Base-by-base conservation (phyloP, 164 flowering plant species). In the Aristolochia contorta region DNA sequence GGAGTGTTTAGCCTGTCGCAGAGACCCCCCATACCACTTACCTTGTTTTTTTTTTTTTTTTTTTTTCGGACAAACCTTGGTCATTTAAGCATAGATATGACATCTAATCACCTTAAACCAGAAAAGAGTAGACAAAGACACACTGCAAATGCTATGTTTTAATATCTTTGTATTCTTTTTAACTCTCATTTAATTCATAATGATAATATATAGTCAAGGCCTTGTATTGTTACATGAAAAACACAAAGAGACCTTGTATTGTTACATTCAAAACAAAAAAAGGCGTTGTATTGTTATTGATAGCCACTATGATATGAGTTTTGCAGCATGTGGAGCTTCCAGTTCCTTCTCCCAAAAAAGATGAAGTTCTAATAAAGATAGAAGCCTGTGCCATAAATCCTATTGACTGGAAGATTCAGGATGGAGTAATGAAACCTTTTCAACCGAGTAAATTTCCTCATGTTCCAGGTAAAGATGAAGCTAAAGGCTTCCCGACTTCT, bases 291-390 rank as follows among this genome's bases (percentile, higher is more conserved):
- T 7, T 21, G 57, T 54, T 21, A 16, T 21, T 20, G 10, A 14
- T 54, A n/a, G 16, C 27, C 23, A 15, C 1, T 14, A 54, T 6
- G 18, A 22, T 20, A 9, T 54, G 16, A n/a, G 10, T 24, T 9
- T 53, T 57, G 58, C 61, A 67, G 71, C 71, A 67, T 48, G 67
- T 64, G 47, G 72, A 69, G 33, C 27, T 69, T 69, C 72, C 72
- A 32, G 50, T 69, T 21, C 72, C 72, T 46, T 10, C 41, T 33
- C 72, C 72, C 16, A 54, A 30, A 18, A 69, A 69, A 47, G 59
- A 46, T 45, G 67, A 69, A 47, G 50, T 69, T 47, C 41, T 59
- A 56, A 7, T 63, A 21, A 63, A 69, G 24, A 2, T 69, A 58
- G 67, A 69, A 64, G 63, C 67, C 16, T 3, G 60, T 14, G 64